Percentiles rank a stretch among this genome's conserved stretches.
Conservation (phyloP, 1,284 basidiomycete species). For the Fomes fomentarius region DNA sequence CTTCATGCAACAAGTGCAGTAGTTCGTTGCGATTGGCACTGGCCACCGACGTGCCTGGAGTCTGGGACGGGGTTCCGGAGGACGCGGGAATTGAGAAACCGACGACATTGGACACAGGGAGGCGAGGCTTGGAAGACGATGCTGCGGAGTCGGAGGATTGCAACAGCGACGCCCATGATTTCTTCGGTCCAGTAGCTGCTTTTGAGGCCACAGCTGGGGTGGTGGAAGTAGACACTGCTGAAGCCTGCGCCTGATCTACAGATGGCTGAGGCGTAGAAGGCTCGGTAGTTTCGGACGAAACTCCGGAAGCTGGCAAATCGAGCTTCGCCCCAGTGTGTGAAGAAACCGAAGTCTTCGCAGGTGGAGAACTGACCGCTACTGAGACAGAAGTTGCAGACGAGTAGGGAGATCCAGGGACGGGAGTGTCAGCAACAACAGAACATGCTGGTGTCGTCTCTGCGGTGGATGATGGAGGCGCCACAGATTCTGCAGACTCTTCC, state of each 20-base stretch:
- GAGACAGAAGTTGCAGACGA: constrained; percentile 66
- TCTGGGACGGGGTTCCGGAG: constrained; percentile 19
- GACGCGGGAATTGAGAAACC: constrained; percentile 68
- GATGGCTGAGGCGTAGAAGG: constrained; percentile 24
- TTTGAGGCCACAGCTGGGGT: constrained; percentile 28
- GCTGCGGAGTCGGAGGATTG: constrained; percentile 43
- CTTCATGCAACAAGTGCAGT: constrained; percentile 57
- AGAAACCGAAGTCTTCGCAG: constrained; percentile 24
- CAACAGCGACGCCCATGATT: constrained; percentile 81
- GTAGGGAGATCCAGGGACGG: constrained; percentile 57
- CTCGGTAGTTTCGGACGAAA: constrained; percentile 8
- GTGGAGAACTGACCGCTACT: constrained; percentile 30
- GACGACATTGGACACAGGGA: constrained; percentile 67
- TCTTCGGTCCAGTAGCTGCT: constrained; percentile 46
- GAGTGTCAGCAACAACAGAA: constrained; percentile 48
- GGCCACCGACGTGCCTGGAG: constrained; percentile 36
- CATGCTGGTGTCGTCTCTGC: constrained; percentile 44
- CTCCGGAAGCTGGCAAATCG: constrained; percentile 7
- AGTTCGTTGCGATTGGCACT: constrained; percentile 56
- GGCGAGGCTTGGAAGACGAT: constrained; percentile 42
- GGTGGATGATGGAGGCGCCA: constrained; percentile 33
- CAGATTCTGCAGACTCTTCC: constrained; percentile 19
- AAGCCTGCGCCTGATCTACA: constrained; percentile 12
- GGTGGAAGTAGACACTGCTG: constrained; percentile 32
- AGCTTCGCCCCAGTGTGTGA: constrained; percentile 15